These are phyloP conservation scores for Aspergillus diversus DNA, from an alignment of 495 filamentous ascomycete genomes.

Conservation along the genomic window DNA sequence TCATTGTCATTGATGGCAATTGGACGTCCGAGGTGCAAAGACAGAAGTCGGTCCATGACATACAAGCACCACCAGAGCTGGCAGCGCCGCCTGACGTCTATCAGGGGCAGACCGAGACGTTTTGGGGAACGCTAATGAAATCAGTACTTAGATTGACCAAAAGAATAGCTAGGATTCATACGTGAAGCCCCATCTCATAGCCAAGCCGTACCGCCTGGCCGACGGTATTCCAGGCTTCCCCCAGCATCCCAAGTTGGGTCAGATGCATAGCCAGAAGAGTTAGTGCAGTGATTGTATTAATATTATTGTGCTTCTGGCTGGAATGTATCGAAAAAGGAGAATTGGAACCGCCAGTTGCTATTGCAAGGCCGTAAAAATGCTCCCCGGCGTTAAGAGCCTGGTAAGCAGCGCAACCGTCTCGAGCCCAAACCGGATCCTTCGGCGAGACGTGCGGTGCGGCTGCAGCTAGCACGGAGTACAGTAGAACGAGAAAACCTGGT, in stretches of 20 bases:
- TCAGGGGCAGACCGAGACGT: neutral
- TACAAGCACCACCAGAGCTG: slow-evolving; percentile 29
- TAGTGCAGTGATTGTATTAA: slow-evolving; percentile 19
- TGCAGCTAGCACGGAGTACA: slow-evolving; percentile 25
- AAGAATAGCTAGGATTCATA: neutral
- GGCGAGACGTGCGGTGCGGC: slow-evolving; percentile 15
- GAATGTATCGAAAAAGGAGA: neutral
- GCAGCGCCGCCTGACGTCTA: slow-evolving; percentile 10
- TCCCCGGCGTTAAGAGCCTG: slow-evolving; percentile 12
- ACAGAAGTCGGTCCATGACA: slow-evolving; percentile 25
- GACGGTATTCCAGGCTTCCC: slow-evolving; percentile 26
- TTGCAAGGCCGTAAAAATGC: slow-evolving; percentile 16
- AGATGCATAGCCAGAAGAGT: slow-evolving; percentile 23
- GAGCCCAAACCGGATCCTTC: slow-evolving; percentile 16
- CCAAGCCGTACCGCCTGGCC: slow-evolving; percentile 27
- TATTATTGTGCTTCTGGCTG: neutral
- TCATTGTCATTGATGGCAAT: slow-evolving; percentile 26
- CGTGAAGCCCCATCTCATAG: slow-evolving; percentile 23
- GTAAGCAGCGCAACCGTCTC: slow-evolving; percentile 6
- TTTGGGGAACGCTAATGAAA: neutral
- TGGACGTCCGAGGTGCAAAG: slow-evolving; percentile 21
- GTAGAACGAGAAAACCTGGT: slow-evolving; percentile 2
- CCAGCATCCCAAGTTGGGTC: slow-evolving; percentile 20
- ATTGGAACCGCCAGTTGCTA: neutral
- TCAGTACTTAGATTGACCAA: neutral